Conservation (phyloP, 305 asterid species). For the Fraxinus nigra region DNA sequence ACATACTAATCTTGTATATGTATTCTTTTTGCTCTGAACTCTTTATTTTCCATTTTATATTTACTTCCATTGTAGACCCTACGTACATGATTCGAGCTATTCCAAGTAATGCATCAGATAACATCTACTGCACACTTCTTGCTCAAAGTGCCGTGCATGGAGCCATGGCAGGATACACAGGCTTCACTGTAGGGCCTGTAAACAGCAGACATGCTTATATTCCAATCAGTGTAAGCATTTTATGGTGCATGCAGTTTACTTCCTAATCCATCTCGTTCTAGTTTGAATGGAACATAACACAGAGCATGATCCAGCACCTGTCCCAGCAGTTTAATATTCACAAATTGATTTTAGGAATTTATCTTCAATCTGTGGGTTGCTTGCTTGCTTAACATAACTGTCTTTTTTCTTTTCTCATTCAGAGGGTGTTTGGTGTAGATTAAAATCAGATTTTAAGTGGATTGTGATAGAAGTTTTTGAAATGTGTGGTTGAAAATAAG, state of each 20-base stretch:
- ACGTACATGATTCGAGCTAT: constrained; percentile 96
- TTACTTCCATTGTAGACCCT: constrained; percentile 60
- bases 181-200: constrained; percentile 94
- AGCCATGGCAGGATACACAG: constrained; percentile 96
- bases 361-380: neutral
- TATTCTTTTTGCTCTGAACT: neutral
- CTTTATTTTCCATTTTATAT: constrained; percentile 1
- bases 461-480: too few species aligned
- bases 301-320: neutral
- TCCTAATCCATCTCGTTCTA: neutral
- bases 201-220: constrained; percentile 87
- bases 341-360: neutral
- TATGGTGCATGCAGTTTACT: neutral
- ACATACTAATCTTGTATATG: neutral
- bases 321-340: neutral
- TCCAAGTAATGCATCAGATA: constrained; percentile 94
- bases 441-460: too few species aligned
- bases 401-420: neutral
- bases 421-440: too few species aligned
- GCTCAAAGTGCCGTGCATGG: constrained; percentile 95
- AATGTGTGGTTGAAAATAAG: too few species aligned
- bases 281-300: neutral
- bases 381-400: neutral
- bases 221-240: constrained; percentile 69
- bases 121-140: constrained; percentile 94